Percentiles rank a stretch among this genome's conserved stretches.
Evolutionary conservation across 208 protist genomes (phyloP).

Genomic region (Trypanosoma avium): DNA sequence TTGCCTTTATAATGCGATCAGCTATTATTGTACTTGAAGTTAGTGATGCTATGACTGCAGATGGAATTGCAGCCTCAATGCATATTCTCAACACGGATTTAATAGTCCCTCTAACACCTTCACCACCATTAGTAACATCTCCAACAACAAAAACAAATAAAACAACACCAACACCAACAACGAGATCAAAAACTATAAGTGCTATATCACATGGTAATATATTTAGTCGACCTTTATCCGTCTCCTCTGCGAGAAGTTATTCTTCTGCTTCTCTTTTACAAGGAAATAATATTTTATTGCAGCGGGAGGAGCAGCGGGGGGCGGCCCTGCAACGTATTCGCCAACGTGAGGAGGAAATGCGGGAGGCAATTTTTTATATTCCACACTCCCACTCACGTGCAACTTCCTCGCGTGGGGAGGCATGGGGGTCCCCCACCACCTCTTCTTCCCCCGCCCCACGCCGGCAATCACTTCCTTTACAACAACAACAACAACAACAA

Average conservation of each 20-base stretch:
- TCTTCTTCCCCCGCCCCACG: constrained; percentile 6
- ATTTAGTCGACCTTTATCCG: no score
- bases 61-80: constrained; percentile 4
- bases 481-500: background rate
- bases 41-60: background rate
- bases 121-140: background rate
- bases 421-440: background rate
- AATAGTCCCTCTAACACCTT: background rate
- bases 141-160: background rate
- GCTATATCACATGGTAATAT: background rate
- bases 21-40: constrained; percentile 13
- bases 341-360: constrained; percentile 19
- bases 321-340: constrained; percentile 9
- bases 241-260: no score
- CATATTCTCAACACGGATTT: background rate
- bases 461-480: background rate
- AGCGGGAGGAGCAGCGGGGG: no score
- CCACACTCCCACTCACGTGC: background rate
- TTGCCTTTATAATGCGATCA: background rate
- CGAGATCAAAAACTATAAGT: background rate
- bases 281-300: no score
- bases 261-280: no score
- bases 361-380: constrained; percentile 12
- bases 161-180: background rate
- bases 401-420: background rate